Conservation (phyloP, 1,284 basidiomycete species). For the Naganishia liquefaciens region DNA sequence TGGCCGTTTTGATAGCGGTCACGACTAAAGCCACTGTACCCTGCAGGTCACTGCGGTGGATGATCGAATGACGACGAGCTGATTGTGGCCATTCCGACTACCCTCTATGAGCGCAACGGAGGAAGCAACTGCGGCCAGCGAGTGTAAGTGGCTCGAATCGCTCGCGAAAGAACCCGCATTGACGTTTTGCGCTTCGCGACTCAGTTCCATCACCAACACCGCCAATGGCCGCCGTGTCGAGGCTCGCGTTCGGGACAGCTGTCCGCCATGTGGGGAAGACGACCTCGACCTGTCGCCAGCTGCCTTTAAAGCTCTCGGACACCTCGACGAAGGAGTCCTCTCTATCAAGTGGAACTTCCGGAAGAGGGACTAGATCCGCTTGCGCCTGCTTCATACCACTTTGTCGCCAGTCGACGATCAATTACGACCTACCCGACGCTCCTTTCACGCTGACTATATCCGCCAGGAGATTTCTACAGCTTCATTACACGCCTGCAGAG, state of each 20-base stretch:
- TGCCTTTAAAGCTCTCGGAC: constrained; percentile 52
- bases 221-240: constrained; percentile 61
- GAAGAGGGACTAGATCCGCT: constrained; percentile 23
- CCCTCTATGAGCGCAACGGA: constrained; percentile 37
- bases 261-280: constrained; percentile 54
- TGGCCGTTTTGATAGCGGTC: too few relatives aligned
- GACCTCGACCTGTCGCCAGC: constrained; percentile 56
- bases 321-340: constrained; percentile 49
- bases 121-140: constrained; percentile 64
- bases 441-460: too few relatives aligned
- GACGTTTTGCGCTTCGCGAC: background rate
- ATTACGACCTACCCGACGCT: background rate
- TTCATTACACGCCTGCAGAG: too few relatives aligned
- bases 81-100: constrained; percentile 42
- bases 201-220: constrained; percentile 61
- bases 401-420: background rate
- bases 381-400: background rate
- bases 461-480: too few relatives aligned
- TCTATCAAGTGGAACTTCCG: constrained; percentile 42
- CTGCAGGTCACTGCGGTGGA: constrained; percentile 35
- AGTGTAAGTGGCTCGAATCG: constrained; percentile 49
- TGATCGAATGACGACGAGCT: constrained; percentile 42
- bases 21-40: background rate
- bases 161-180: background rate
- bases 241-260: constrained; percentile 62